A percentile compares a stretch with the other conserved stretches of the same genome.
These are phyloP conservation scores for Trichoderma atrobrunneum DNA, from an alignment of 2,329 filamentous ascomycete genomes.

Conservation along the genomic window DNA sequence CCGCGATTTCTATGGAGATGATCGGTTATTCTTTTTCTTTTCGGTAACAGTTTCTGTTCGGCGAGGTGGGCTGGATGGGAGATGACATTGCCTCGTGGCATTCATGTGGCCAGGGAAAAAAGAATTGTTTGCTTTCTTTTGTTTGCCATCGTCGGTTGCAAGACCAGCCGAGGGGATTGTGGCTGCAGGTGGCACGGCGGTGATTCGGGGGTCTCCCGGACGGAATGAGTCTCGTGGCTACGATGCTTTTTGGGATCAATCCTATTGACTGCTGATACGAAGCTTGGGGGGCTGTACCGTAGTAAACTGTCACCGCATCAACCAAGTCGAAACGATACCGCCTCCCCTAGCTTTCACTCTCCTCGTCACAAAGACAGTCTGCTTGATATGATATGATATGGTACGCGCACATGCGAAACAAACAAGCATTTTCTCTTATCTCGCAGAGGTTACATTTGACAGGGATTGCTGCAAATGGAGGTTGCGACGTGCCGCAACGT, in stretches of 20 bases:
- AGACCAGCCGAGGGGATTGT: neutral
- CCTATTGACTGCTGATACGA: neutral
- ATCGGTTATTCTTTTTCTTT: neutral
- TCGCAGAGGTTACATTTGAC: slow-evolving; percentile 7
- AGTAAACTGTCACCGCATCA: neutral
- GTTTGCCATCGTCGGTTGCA: neutral
- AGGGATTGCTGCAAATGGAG: neutral
- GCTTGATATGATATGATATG: neutral
- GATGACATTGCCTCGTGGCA: neutral
- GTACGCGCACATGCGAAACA: neutral
- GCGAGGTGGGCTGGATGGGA: neutral
- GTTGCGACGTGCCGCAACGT: slow-evolving; percentile 9
- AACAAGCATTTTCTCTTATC: slow-evolving; percentile 6
- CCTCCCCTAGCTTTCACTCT: neutral
- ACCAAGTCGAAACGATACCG: neutral
- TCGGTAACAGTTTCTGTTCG: neutral
- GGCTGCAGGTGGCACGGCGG: neutral
- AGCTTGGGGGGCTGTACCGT: neutral
- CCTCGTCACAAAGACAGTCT: neutral
- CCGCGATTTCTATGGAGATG: neutral
- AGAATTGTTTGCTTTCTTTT: neutral
- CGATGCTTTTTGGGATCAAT: neutral
- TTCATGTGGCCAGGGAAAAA: neutral
- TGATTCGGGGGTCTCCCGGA: neutral
- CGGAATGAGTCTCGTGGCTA: neutral